Conservation (phyloP, 129 eudicot species). For the Ambrosia trifida region DNA sequence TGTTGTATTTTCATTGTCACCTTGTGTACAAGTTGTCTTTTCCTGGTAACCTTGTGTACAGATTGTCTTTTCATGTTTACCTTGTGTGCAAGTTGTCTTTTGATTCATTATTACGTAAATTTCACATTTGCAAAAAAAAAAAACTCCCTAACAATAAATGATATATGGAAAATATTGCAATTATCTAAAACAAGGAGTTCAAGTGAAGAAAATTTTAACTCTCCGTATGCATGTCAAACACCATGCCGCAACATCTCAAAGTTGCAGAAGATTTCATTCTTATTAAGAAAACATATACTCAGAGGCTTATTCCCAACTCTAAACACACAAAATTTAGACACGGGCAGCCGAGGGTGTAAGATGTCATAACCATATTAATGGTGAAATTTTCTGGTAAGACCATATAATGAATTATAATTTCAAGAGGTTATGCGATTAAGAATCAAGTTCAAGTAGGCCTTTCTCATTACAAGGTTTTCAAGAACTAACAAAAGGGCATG, state of each 20-base stretch:
- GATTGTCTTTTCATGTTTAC: too few species aligned
- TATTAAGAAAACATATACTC: not conserved
- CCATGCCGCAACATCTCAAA: not conserved
- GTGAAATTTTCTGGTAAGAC: not conserved
- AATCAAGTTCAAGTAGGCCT: too few species aligned
- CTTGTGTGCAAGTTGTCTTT: not conserved
- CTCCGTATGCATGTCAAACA: not conserved
- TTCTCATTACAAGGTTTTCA: not conserved
- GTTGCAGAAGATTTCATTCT: not conserved
- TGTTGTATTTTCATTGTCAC: conserved; percentile 1
- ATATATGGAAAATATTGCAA: not conserved
- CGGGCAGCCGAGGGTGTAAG: not conserved
- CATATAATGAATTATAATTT: not conserved
- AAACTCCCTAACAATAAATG: not conserved
- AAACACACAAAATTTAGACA: not conserved
- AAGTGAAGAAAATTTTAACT: not conserved
- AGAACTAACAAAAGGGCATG: not conserved
- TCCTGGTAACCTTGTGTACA: not conserved
- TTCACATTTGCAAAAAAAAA: not conserved
- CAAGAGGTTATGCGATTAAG: not conserved
- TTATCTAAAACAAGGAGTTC: not conserved
- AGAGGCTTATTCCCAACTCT: not conserved
- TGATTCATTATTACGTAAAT: not conserved
- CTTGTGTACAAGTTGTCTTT: conserved; percentile 1
- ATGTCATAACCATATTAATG: not conserved